Evolutionary conservation across 768 basidiomycete genomes (phyloP).

Genomic region (Hygrocybe punicea): DNA sequence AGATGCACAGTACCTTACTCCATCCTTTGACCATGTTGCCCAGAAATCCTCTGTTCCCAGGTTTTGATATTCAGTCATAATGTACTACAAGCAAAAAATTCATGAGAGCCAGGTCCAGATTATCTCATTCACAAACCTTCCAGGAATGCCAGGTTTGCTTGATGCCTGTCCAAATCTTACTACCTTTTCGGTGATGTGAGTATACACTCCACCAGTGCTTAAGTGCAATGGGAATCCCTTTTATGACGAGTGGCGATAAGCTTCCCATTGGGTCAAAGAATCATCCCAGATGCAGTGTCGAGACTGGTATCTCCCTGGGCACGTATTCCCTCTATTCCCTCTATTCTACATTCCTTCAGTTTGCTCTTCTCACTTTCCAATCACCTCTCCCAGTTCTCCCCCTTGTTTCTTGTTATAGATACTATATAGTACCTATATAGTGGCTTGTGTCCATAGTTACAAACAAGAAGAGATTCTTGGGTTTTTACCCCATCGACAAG

Average conservation of each 20-base stretch:
- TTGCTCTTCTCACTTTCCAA: too few relatives aligned
- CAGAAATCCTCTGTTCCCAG: not conserved
- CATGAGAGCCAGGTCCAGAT: not conserved
- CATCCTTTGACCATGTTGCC: not conserved
- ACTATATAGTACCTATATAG: too few relatives aligned
- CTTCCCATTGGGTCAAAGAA: not conserved
- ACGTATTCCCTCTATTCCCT: too few relatives aligned
- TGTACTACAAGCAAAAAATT: not conserved
- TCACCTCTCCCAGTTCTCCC: too few relatives aligned
- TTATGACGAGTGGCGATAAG: not conserved
- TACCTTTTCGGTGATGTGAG: not conserved
- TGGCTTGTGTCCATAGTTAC: too few relatives aligned
- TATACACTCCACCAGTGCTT: not conserved
- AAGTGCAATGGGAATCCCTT: not conserved
- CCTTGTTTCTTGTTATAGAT: too few relatives aligned
- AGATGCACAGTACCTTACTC: not conserved
- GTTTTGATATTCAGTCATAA: not conserved
- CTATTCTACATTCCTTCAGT: too few relatives aligned
- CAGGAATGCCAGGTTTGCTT: not conserved
- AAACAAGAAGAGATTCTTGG: too few relatives aligned
- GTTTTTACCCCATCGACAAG: too few relatives aligned
- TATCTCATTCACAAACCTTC: not conserved
- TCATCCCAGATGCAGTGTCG: slow-evolving; percentile 4
- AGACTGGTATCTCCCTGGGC: too few relatives aligned
- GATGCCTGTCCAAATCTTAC: not conserved